Base-by-base conservation (phyloP, 1,284 basidiomycete species). In the Moesziomyces sp. region DNA sequence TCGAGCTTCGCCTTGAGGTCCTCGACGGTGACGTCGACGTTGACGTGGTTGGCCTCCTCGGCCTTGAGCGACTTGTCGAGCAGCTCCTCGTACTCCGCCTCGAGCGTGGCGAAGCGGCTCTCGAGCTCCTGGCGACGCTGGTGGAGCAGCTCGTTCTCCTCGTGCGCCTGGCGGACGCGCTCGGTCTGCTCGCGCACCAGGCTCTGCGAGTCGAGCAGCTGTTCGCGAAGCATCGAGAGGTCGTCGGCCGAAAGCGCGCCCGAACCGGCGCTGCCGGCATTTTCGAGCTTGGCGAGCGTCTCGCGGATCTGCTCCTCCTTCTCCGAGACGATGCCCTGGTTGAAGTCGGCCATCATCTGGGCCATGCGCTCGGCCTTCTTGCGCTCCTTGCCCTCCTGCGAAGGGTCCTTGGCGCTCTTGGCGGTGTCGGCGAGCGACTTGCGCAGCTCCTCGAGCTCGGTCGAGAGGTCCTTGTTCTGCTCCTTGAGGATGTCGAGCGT, bases 321-420 rank as follows among this genome's bases (percentile, higher is more conserved):
- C 87, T 96, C 94, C 43, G 93, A 94, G 84, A 95, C 77, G 92
- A 89, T 86, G 95, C 95, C 80, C 35, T 79, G 73, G 57, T 79
- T 80, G 81, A 99, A 97, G 85, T 97, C 96, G 68, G 95, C 93
- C 95, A 99, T 97, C 94, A 99, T 97, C 76, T 96, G 88, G n/a
- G 93, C 94, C 92, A 99, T 94, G 88, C 97, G 97, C 87, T 98
- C 96, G 81, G 97, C 94, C 86, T 98, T 99, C 85, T 93, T 91
- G 88, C 94, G 96, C 88, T 99, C 96, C 87, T 97, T 98, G 96
- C 73, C 96, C 85, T 97, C 96, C 24, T 90, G 89, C 33, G 90
- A 90, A 14, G 90, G 74, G 47, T 82, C 70, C 46, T 60, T 67
- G 51, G 69, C 75, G 46, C 33, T 65, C 56, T 72, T 60, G 46